Evolutionary conservation across 495 filamentous ascomycete species (phyloP), one percentile per base, ranked within the genome.

Genomic region (Penicillium soppii): DNA sequence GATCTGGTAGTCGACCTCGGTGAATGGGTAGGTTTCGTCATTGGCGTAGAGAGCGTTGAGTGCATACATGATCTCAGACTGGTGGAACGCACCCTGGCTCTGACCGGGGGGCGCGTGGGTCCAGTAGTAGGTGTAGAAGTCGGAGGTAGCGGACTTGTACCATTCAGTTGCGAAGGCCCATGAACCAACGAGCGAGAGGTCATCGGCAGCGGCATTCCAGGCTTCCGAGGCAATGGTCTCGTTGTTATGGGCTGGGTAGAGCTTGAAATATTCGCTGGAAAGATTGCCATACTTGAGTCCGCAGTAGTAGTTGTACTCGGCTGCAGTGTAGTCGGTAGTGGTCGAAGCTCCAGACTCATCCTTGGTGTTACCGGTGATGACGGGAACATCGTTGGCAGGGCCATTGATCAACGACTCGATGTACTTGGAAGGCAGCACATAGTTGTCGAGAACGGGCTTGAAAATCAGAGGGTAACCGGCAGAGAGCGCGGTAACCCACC

Each of bases 311-410:
- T 52, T 23, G 48, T 68, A 68, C 36, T 65, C 56, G 7, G 35
- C 42, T 1, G 59, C 41, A 8, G 62, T 63, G 49, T 65, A 65
- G 45, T 58, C 40, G 33, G 56, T 62, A 2, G 20, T 26, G 7
- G 50, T 41, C 2, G 61, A 52, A 15, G 65, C 65, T 16, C 65
- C 65, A 20, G 52, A 59, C 27, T 68, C 65, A 15, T 68, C 65
- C 27, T 63, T 68, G 27, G 54, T 62, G 55, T 68, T 68, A 23
- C 62, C 62, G 1, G 65, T 65, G 33, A 68, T 61, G 15, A 68
- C 48, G 36, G 65, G 65, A 74, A 78, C 32, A 66, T 80, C 26
- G 48, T 68, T 51, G 55, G 62, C 65, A 1, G 59, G 59, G 5
- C 65, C 65, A 15, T 61, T 61, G 29, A 40, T 8, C 26, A 68